A percentile compares a stretch with the other conserved stretches of the same genome.
phyloP scores from a whole-genome alignment of 1,284 basidiomycete species.

The Trametes pubescens region DNA sequence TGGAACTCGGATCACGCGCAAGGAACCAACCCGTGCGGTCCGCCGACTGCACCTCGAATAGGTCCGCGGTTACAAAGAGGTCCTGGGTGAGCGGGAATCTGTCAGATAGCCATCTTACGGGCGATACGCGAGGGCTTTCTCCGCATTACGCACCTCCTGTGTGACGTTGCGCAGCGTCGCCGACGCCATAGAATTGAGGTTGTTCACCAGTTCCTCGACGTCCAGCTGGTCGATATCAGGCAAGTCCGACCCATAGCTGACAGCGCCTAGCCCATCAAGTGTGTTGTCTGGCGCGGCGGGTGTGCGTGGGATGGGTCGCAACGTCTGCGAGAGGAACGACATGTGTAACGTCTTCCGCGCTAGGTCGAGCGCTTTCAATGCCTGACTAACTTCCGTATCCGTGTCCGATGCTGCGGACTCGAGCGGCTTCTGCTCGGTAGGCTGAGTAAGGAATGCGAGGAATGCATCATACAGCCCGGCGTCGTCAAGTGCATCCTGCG shows the following conservation, averaged over 20 bases:
- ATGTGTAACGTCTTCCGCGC: slow-evolving; percentile 51
- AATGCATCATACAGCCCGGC: slow-evolving; percentile 64
- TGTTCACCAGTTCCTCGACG: slow-evolving; percentile 75
- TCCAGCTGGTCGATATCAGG: slow-evolving; percentile 74
- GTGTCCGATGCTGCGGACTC: slow-evolving; percentile 28
- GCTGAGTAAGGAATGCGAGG: slow-evolving; percentile 57
- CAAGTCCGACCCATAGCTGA: slow-evolving; percentile 60
- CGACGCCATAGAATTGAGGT: slow-evolving; percentile 75
- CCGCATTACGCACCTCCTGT: slow-evolving; percentile 62
- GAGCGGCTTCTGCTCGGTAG: slow-evolving; percentile 36
- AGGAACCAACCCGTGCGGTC: slow-evolving; percentile 83
- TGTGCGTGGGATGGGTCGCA: slow-evolving; percentile 58
- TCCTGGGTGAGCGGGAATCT: slow-evolving; percentile 51
- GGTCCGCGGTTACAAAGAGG: slow-evolving; percentile 74
- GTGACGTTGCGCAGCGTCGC: slow-evolving; percentile 78
- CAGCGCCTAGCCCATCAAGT: slow-evolving; percentile 37
- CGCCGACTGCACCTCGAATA: slow-evolving; percentile 79
- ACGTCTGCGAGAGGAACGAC: slow-evolving; percentile 64
- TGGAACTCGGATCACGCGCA: slow-evolving; percentile 56
- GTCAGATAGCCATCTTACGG: slow-evolving; percentile 12
- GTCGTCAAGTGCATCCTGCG: slow-evolving; percentile 80
- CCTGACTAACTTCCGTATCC: slow-evolving; percentile 54
- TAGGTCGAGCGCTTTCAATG: slow-evolving; percentile 55
- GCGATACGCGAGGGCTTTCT: slow-evolving; percentile 12
- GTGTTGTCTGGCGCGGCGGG: slow-evolving; percentile 41